Conservation (phyloP, 177 flowering plant genomes). For the Tripterygium wilfordii region DNA sequence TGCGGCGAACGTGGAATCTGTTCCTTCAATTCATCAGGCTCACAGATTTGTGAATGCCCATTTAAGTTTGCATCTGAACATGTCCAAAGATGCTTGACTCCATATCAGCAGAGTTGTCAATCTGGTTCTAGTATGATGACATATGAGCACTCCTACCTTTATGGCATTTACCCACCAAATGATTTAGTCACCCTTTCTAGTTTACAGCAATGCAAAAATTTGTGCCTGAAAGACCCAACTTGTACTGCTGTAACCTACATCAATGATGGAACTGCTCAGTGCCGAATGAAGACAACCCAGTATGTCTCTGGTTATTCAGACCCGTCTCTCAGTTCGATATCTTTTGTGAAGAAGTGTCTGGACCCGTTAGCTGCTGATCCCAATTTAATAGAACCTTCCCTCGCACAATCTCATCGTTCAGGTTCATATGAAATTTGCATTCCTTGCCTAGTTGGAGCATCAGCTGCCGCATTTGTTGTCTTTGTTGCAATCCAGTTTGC, state of each 20-base stretch:
- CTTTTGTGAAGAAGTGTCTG: constrained; percentile 58
- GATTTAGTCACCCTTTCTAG: constrained; percentile 31
- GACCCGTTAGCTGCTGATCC: constrained; percentile 56
- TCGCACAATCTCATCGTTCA: constrained; percentile 7
- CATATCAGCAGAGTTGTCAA: constrained; percentile 29
- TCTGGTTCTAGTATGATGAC: constrained; percentile 35
- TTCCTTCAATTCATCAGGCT: constrained; percentile 24
- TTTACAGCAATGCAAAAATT: constrained; percentile 32
- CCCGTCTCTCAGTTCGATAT: constrained; percentile 41
- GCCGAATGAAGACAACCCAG: constrained; percentile 37
- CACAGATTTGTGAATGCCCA: constrained; percentile 47
- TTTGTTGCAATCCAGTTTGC: constrained; percentile 43
- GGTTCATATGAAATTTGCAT: constrained; percentile 18
- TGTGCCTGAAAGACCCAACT: constrained; percentile 38
- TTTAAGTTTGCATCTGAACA: constrained; percentile 22
- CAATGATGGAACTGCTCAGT: constrained; percentile 53
- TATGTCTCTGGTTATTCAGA: constrained; percentile 50
- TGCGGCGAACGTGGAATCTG: constrained; percentile 53
- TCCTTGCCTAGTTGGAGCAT: constrained; percentile 47
- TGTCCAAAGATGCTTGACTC: constrained; percentile 40
- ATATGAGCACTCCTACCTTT: constrained; percentile 43
- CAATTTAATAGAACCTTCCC: constrained; percentile 11
- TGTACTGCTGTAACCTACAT: constrained; percentile 57
- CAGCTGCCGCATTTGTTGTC: constrained; percentile 27
- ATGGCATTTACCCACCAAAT: constrained; percentile 62